Evolutionary conservation across 306 rosid genomes (phyloP), one percentile per base, ranked within the genome.

Genomic region (Macrotyloma uniflorum): DNA sequence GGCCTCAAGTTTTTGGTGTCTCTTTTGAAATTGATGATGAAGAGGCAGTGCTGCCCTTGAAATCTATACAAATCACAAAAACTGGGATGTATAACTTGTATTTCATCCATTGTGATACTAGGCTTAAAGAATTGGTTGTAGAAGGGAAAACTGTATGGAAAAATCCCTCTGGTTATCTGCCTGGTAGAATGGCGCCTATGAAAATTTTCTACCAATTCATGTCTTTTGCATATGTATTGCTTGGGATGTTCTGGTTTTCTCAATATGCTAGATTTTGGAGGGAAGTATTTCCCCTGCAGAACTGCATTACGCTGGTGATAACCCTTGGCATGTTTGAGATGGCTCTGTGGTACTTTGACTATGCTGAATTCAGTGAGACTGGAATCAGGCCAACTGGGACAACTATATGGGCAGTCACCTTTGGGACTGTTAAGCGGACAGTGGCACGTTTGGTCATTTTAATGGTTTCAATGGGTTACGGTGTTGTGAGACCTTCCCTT

Each of bases 121-220:
- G 87, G 82, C 93, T 95, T 76, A 87, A 83, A 79, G 89, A 88
- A 23, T 72, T 90, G 87, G 85, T 84, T 30, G 94, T 93, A 8
- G 97, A 91, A 85, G 99, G 99, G 80, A 91, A 92, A 74, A 90
- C 96, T 28, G 74, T 95, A 67, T 95, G 99, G 99, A 95, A 95
- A 81, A 93, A 95, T 45, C 98, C 99, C 11, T 68, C 83, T 5
- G 96, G 99, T 65, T 95, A 95, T 80, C 86, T 93, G 6, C 99
- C 99, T 5, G 99, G 99, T 72, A 86, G 99, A 83, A 95, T 95
- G 99, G 99, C 99, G 16, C 99, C 99, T 2, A 90, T 95, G 74
- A 87, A 88, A 87, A 84, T 85, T 70, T 95, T 95, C 87, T 93
- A 88, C 78, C 91, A 91, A 75, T 87, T 93, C 85, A 95, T 95